Percentiles rank a stretch among this genome's conserved stretches.
Conservation (phyloP, 1,284 basidiomycete species). For the Ceratorhiza oryzae-sativae region DNA sequence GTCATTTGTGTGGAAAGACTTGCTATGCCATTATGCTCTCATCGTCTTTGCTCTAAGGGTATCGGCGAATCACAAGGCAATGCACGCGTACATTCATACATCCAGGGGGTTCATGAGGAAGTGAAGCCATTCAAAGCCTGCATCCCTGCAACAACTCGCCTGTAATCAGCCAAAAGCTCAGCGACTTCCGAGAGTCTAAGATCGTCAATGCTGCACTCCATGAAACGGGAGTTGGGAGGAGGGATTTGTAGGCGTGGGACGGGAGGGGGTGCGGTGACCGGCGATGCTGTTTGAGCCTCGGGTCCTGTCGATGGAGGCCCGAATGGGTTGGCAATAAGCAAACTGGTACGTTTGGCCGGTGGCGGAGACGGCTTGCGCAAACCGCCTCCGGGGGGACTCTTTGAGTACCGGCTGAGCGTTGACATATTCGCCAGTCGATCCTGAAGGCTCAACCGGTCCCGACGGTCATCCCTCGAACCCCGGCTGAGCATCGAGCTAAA, state of each 20-base stretch:
- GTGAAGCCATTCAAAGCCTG: slow-evolving; percentile 54
- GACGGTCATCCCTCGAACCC: slow-evolving; percentile 53
- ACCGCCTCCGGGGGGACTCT: slow-evolving; percentile 43
- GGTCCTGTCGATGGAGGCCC: slow-evolving; percentile 44
- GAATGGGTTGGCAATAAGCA: slow-evolving; percentile 54
- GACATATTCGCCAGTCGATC: slow-evolving; percentile 78
- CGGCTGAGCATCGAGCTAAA: slow-evolving; percentile 82
- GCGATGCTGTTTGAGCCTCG: slow-evolving; percentile 44
- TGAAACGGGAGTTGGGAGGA: slow-evolving; percentile 70
- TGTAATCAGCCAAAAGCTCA: slow-evolving; percentile 77
- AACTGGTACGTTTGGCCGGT: slow-evolving; percentile 57
- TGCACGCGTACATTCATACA: background rate
- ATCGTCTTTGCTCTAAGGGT: slow-evolving; percentile 11
- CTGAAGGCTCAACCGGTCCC: slow-evolving; percentile 67
- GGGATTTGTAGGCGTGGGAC: slow-evolving; percentile 46
- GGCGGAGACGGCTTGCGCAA: slow-evolving; percentile 54
- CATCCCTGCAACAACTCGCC: slow-evolving; percentile 61
- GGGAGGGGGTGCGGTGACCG: slow-evolving; percentile 11
- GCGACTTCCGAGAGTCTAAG: slow-evolving; percentile 76
- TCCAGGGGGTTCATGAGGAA: background rate
- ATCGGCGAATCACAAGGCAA: background rate
- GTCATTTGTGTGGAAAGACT: slow-evolving; percentile 35
- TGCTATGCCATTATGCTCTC: slow-evolving; percentile 39
- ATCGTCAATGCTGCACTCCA: slow-evolving; percentile 74
- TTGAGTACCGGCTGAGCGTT: slow-evolving; percentile 50